These are phyloP conservation scores for Penicillium sp. DNA, from an alignment of 2,329 filamentous ascomycete genomes.

Conservation along the genomic window DNA sequence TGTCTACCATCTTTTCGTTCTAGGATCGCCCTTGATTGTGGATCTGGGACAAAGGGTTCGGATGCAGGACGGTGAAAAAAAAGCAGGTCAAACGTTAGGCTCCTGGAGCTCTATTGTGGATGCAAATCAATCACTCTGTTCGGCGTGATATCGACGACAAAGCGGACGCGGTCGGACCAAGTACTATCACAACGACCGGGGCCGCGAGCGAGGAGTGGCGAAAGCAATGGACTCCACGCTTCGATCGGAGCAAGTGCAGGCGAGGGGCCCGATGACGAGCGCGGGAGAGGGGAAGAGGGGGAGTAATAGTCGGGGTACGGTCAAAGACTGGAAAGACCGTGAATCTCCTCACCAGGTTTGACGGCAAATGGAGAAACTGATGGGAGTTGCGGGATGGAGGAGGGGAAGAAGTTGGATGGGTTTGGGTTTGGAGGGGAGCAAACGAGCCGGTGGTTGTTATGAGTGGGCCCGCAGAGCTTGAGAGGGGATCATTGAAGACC, in stretches of 20 bases:
- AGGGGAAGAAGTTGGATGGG: slow-evolving; percentile 4
- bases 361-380: not conserved
- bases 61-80: slow-evolving; percentile 18
- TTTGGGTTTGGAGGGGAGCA: slow-evolving; percentile 17
- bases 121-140: slow-evolving; percentile 6
- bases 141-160: slow-evolving; percentile 4
- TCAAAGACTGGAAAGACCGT: not conserved
- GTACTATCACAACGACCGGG: slow-evolving; percentile 4
- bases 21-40: slow-evolving; percentile 36
- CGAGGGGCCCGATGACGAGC: slow-evolving; percentile 21
- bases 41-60: slow-evolving; percentile 15
- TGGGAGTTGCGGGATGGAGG: not conserved
- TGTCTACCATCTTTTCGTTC: slow-evolving; percentile 84
- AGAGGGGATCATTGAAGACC: slow-evolving; percentile 19
- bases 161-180: slow-evolving; percentile 14
- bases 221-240: slow-evolving; percentile 10
- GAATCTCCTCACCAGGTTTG: slow-evolving; percentile 12
- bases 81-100: not conserved
- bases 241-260: slow-evolving; percentile 13
- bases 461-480: slow-evolving; percentile 28
- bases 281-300: slow-evolving; percentile 10
- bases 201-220: slow-evolving; percentile 5
- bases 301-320: not conserved
- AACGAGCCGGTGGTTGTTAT: slow-evolving; percentile 21
- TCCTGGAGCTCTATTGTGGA: slow-evolving; percentile 22